Conservation (phyloP, 2,329 filamentous ascomycete genomes). For the Penicillium sp. region DNA sequence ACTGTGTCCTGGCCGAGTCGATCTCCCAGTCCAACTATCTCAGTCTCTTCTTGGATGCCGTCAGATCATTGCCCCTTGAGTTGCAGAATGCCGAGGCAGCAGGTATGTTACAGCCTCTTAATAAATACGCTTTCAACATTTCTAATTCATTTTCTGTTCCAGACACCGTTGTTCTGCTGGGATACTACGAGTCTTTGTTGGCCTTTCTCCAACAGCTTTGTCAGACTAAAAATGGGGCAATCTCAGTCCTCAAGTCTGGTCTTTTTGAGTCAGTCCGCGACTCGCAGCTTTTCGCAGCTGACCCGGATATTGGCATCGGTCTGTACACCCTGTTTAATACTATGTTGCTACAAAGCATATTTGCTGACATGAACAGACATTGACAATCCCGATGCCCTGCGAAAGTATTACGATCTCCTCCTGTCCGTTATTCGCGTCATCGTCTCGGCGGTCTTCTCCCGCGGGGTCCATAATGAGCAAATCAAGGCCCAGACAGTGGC, state of each 20-base stretch:
- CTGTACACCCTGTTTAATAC: conserved; percentile 19
- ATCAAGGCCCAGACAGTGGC: conserved; percentile 67
- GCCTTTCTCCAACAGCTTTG: conserved; percentile 78
- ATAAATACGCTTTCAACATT: background rate
- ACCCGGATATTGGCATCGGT: conserved; percentile 84
- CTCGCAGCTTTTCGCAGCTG: conserved; percentile 79
- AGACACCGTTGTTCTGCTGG: conserved; percentile 55
- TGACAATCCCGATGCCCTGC: conserved; percentile 64
- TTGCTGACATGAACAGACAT: conserved; percentile 48
- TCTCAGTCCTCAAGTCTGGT: conserved; percentile 80
- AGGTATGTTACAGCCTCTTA: conserved; percentile 47
- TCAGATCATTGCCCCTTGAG: conserved; percentile 72
- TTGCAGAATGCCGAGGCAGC: conserved; percentile 55
- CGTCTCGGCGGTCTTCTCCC: conserved; percentile 71
- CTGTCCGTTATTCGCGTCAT: conserved; percentile 76
- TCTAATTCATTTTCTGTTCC: conserved; percentile 10
- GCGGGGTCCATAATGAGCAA: conserved; percentile 73
- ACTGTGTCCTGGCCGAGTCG: conserved; percentile 70
- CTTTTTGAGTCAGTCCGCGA: conserved; percentile 76
- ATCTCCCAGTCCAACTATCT: conserved; percentile 87
- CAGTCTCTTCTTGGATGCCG: conserved; percentile 80
- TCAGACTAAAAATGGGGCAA: conserved; percentile 78
- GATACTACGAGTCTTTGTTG: conserved; percentile 68
- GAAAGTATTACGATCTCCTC: conserved; percentile 79
- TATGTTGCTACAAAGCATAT: background rate